Evolutionary conservation across 2,329 filamentous ascomycete genomes (phyloP).

Genomic region (Penicillium sp.): DNA sequence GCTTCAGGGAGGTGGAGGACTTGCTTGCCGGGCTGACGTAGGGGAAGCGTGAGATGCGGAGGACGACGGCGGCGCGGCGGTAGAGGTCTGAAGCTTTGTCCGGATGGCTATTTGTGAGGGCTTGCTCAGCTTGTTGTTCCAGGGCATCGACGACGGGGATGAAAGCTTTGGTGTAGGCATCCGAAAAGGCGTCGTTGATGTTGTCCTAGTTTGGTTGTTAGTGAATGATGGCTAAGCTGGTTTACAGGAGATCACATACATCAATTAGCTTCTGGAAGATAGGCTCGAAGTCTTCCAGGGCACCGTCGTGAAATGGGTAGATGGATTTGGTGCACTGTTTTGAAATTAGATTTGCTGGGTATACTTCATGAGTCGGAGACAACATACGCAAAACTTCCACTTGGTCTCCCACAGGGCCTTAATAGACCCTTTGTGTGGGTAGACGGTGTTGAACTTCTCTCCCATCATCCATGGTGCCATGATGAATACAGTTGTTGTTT

Average conservation of each 20-base stretch:
- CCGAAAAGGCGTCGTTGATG: slow-evolving; percentile 64
- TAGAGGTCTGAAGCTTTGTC: slow-evolving; percentile 61
- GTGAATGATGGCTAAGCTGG: not conserved
- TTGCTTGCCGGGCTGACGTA: slow-evolving; percentile 30
- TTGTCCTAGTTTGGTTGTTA: slow-evolving; percentile 40
- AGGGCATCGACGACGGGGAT: slow-evolving; percentile 61
- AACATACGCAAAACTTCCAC: slow-evolving; percentile 65
- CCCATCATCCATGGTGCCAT: slow-evolving; percentile 40
- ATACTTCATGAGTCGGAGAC: not conserved
- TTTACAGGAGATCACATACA: slow-evolving; percentile 26
- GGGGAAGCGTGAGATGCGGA: slow-evolving; percentile 71
- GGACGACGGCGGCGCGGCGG: slow-evolving; percentile 69
- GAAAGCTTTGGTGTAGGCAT: slow-evolving; percentile 63
- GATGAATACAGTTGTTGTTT: slow-evolving; percentile 1
- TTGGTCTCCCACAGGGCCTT: slow-evolving; percentile 70
- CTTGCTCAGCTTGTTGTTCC: slow-evolving; percentile 51
- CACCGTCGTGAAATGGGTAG: slow-evolving; percentile 73
- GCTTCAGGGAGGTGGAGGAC: slow-evolving; percentile 47
- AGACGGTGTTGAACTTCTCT: slow-evolving; percentile 48
- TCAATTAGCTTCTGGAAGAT: slow-evolving; percentile 64
- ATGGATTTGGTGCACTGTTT: slow-evolving; percentile 57
- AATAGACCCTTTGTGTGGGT: slow-evolving; percentile 60
- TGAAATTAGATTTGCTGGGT: slow-evolving; percentile 18
- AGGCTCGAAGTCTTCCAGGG: slow-evolving; percentile 66
- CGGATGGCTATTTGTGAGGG: slow-evolving; percentile 48